These are phyloP conservation scores for Secale cereale DNA, from an alignment of 176 grass and related monocot species.

Conservation along the genomic window DNA sequence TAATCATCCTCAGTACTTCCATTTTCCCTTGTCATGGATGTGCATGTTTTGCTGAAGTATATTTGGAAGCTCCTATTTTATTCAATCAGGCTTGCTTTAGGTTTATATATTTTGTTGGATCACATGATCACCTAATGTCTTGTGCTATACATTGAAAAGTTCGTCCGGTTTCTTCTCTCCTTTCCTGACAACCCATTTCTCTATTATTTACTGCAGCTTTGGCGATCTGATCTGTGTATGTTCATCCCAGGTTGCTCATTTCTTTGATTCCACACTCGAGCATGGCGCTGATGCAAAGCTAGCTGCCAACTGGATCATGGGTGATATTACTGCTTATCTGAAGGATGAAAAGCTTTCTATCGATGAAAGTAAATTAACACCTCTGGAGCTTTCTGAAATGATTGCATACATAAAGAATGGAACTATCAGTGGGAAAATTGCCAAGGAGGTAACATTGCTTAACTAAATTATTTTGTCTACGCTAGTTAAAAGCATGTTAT, in stretches of 20 bases:
- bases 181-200: neutral
- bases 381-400: constrained; percentile 69
- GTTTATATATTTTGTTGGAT: constrained; percentile 1
- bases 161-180: neutral
- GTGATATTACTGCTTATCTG: constrained; percentile 86
- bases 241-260: constrained; percentile 74
- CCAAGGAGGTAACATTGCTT: constrained; percentile 66
- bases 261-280: constrained; percentile 78
- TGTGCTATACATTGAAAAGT: neutral
- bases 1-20: constrained; percentile 34
- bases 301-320: constrained; percentile 97
- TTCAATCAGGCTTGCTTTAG: constrained; percentile 2
- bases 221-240: constrained; percentile 9
- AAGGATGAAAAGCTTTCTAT: constrained; percentile 84
- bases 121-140: neutral
- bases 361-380: constrained; percentile 83
- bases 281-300: constrained; percentile 82
- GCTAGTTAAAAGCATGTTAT: neutral
- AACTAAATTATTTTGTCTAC: neutral
- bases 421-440: constrained; percentile 96
- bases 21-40: neutral
- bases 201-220: neutral
- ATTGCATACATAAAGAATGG: constrained; percentile 77
- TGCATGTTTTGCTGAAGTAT: neutral
- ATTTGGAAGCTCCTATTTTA: neutral